phyloP scores from a whole-genome alignment of 2,329 filamentous ascomycete genomes.

The Xylogone sp. region DNA sequence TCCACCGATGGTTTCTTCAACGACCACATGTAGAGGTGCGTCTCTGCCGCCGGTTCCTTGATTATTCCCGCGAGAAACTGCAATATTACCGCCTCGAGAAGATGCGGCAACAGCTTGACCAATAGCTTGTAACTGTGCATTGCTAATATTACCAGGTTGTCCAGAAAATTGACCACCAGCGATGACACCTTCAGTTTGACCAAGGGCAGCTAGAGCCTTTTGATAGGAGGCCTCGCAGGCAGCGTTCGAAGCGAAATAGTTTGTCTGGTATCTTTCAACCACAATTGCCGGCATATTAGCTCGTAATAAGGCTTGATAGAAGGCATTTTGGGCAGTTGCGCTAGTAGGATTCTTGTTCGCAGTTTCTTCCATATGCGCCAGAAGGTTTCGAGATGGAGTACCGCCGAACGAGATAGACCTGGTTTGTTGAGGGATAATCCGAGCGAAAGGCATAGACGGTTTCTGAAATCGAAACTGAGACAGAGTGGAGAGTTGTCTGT shows the following conservation, averaged over 20 bases:
- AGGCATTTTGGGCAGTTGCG: constrained; percentile 84
- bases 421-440: constrained; percentile 11
- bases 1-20: constrained; percentile 81
- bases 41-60: constrained; percentile 68
- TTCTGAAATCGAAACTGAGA: constrained; percentile 15
- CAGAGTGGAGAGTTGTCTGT: constrained; percentile 19
- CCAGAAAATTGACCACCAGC: constrained; percentile 15
- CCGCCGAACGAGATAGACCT: constrained; percentile 21
- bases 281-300: constrained; percentile 93
- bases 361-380: constrained; percentile 83
- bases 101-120: constrained; percentile 78
- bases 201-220: constrained; percentile 65
- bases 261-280: constrained; percentile 83
- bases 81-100: constrained; percentile 61
- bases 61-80: constrained; percentile 42
- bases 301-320: constrained; percentile 86
- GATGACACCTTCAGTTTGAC: constrained; percentile 33
- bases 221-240: constrained; percentile 76
- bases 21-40: constrained; percentile 89
- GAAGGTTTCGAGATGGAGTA: constrained; percentile 49
- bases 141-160: constrained; percentile 39
- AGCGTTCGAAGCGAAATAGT: constrained; percentile 76
- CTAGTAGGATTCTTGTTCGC: constrained; percentile 91
- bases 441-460: constrained; percentile 7
- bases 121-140: constrained; percentile 69